Percentiles rank a stretch among this genome's conserved stretches.
Conservation (phyloP, 352 stramenopile genomes). For the Pythium graminicola region DNA sequence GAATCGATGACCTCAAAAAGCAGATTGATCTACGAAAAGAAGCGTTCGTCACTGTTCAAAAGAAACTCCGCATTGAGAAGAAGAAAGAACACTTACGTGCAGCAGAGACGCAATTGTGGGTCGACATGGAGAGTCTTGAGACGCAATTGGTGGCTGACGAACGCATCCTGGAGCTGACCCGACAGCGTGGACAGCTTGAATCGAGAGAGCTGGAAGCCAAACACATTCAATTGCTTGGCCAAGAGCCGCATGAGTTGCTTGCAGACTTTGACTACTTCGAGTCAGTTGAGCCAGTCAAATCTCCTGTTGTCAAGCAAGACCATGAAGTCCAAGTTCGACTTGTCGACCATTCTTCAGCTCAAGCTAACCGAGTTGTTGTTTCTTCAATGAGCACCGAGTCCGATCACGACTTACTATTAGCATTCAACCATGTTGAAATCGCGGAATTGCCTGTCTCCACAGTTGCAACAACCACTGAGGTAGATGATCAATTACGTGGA, state of each 20-base stretch:
- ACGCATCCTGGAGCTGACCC: slow-evolving; percentile 29
- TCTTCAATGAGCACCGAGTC: background rate
- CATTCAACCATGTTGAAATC: background rate
- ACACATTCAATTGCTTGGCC: slow-evolving; percentile 10
- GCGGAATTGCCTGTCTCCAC: background rate
- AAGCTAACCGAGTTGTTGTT: background rate
- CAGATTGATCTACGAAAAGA: slow-evolving; percentile 37
- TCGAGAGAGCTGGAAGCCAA: slow-evolving; percentile 33
- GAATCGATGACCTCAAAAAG: slow-evolving; percentile 40
- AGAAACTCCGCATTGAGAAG: slow-evolving; percentile 44
- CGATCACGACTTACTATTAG: background rate
- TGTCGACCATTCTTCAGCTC: background rate
- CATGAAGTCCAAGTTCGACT: slow-evolving; percentile 19
- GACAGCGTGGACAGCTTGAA: slow-evolving; percentile 48
- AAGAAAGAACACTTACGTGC: slow-evolving; percentile 35
- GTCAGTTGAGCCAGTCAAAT: slow-evolving; percentile 12
- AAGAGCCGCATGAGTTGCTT: slow-evolving; percentile 17
- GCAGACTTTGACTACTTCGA: slow-evolving; percentile 24
- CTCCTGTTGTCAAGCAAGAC: slow-evolving; percentile 16
- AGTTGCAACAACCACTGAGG: background rate
- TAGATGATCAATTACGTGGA: no score
- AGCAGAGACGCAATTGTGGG: slow-evolving; percentile 40
- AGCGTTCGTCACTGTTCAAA: slow-evolving; percentile 37
- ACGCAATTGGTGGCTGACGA: slow-evolving; percentile 33
- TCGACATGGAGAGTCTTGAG: slow-evolving; percentile 44